phyloP scores from a whole-genome alignment of 306 rosid genomes.

The Vicia villosa region DNA sequence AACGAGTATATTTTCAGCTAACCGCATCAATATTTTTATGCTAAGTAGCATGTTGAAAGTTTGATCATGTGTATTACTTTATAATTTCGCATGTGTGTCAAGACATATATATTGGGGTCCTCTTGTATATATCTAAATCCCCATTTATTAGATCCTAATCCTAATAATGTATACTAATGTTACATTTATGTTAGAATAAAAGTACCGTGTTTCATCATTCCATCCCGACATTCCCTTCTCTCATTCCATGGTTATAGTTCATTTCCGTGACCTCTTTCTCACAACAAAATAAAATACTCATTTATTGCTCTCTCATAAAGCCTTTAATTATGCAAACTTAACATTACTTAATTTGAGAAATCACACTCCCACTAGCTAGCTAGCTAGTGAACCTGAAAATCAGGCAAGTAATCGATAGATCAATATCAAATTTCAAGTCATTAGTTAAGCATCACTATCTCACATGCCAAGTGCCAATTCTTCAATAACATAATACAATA shows the following conservation, averaged over 20 bases:
- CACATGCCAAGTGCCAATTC: constrained; percentile 45
- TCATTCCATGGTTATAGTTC: constrained; percentile 21
- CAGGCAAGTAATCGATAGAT: constrained; percentile 18
- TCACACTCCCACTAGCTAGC: constrained; percentile 20
- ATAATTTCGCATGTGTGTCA: no score
- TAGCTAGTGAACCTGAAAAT: constrained; percentile 25
- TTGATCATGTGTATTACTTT: no score
- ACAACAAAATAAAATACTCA: constrained; percentile 28
- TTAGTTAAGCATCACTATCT: constrained; percentile 46
- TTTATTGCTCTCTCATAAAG: constrained; percentile 10
- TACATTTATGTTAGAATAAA: background rate
- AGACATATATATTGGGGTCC: no score
- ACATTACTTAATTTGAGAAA: constrained; percentile 19
- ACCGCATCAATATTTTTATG: no score
- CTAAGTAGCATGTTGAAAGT: no score
- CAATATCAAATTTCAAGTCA: constrained; percentile 7
- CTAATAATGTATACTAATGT: background rate
- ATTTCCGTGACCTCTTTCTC: constrained; percentile 7
- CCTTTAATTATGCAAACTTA: constrained; percentile 16
- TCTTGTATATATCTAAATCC: background rate
- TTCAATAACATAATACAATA: constrained; percentile 20
- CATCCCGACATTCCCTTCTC: constrained; percentile 40
- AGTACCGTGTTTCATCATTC: constrained; percentile 26
- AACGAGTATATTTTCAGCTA: no score
- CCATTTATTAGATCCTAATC: background rate